phyloP scores from a whole-genome alignment of 1,284 basidiomycete genomes.

The Ceraceosorus guamensis region DNA sequence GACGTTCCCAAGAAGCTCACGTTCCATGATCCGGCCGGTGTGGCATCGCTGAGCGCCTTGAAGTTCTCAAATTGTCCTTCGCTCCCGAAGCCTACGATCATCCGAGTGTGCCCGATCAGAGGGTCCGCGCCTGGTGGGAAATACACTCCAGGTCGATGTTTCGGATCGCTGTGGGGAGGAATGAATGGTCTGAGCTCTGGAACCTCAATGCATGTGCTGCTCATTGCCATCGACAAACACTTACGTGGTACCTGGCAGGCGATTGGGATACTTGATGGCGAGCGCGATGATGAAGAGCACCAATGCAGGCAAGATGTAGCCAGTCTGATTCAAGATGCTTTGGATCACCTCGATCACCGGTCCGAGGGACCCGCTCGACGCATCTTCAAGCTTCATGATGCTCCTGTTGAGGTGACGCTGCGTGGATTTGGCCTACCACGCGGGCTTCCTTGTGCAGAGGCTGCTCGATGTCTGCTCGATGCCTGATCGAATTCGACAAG shows the following conservation, averaged over 20 bases:
- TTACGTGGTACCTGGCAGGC: neutral
- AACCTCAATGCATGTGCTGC: no score
- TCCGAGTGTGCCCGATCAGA: slow-evolving; percentile 3
- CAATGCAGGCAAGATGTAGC: slow-evolving; percentile 4
- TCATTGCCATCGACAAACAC: no score
- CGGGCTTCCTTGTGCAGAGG: no score
- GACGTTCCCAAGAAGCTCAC: neutral
- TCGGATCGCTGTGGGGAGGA: no score
- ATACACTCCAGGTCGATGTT: neutral
- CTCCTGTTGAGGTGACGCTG: no score
- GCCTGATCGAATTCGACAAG: no score
- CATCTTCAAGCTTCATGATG: no score
- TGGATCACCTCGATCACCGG: neutral
- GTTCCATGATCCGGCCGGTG: neutral
- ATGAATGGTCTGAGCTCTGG: no score
- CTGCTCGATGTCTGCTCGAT: no score
- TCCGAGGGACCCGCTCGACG: no score
- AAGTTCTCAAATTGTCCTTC: slow-evolving; percentile 5
- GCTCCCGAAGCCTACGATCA: slow-evolving; percentile 3
- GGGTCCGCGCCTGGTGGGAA: neutral
- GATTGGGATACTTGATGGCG: slow-evolving; percentile 5
- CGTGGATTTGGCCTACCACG: no score
- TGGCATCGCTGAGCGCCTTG: neutral
- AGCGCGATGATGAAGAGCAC: neutral
- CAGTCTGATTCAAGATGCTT: neutral